Evolutionary conservation across 805 yeast species (phyloP).

Genomic region (Yarrowia keelungensis): DNA sequence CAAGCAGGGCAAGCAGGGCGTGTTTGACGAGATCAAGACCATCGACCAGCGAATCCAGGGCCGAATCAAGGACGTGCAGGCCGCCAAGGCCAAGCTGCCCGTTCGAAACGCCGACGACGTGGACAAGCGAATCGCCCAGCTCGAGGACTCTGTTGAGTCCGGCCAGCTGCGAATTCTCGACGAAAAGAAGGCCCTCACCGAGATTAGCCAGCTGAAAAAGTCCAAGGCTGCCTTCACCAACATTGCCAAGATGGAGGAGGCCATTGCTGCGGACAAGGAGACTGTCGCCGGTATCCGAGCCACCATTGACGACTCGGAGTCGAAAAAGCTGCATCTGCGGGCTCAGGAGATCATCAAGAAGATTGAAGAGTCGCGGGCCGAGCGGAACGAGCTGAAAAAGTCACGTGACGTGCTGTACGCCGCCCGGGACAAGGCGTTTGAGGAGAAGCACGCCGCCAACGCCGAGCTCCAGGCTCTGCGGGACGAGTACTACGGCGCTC

Average conservation of each 20-base stretch:
- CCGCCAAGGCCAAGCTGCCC: slow-evolving; percentile 70
- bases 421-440: slow-evolving; percentile 68
- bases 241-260: slow-evolving; percentile 75
- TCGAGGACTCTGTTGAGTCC: slow-evolving; percentile 76
- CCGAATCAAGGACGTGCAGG: slow-evolving; percentile 75
- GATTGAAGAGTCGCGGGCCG: slow-evolving; percentile 68
- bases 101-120: slow-evolving; percentile 57
- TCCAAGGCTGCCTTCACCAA: slow-evolving; percentile 76
- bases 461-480: slow-evolving; percentile 70
- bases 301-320: slow-evolving; percentile 60
- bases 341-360: slow-evolving; percentile 68
- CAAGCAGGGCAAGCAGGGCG: slow-evolving; percentile 55
- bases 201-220: slow-evolving; percentile 82
- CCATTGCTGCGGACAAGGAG: slow-evolving; percentile 77
- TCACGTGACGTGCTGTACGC: slow-evolving; percentile 65
- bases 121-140: slow-evolving; percentile 49
- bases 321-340: slow-evolving; percentile 70
- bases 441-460: slow-evolving; percentile 71
- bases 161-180: slow-evolving; percentile 88
- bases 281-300: slow-evolving; percentile 79
- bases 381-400: slow-evolving; percentile 71
- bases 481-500: slow-evolving; percentile 76
- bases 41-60: slow-evolving; percentile 75
- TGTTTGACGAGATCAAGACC: slow-evolving; percentile 69
- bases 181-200: slow-evolving; percentile 84